phyloP scores from a whole-genome alignment of 371 early-diverging fungal species.

The Capillidium heterosporum region DNA sequence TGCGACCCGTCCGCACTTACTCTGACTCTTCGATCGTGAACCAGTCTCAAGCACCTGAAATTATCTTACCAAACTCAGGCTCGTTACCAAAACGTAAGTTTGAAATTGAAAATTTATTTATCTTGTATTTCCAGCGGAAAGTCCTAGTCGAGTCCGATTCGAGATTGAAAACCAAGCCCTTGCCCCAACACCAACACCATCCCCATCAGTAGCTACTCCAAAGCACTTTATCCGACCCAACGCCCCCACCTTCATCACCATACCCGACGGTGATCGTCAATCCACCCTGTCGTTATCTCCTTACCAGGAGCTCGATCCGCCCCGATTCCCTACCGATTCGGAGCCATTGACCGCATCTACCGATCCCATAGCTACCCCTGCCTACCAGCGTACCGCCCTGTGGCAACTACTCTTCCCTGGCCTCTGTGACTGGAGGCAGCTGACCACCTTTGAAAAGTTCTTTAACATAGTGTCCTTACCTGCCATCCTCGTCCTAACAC shows the following conservation, averaged over 20 bases:
- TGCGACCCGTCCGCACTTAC: constrained; percentile 4
- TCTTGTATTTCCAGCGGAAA: too few species aligned
- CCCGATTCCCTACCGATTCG: background rate
- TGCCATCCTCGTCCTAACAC: constrained; percentile 24
- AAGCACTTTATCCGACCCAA: background rate
- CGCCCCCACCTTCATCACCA: background rate
- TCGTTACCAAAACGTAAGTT: too few species aligned
- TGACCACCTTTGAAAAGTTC: constrained; percentile 27
- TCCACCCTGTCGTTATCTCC: background rate
- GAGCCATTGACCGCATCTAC: background rate
- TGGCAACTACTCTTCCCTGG: constrained; percentile 27
- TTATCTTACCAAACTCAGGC: too few species aligned
- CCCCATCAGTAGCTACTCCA: background rate
- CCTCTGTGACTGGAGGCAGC: constrained; percentile 22
- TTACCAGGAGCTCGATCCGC: background rate
- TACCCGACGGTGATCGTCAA: background rate
- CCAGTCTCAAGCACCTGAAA: too few species aligned
- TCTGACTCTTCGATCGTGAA: background rate
- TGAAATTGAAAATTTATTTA: too few species aligned
- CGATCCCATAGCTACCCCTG: background rate
- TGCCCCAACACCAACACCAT: too few species aligned
- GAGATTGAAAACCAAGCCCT: too few species aligned
- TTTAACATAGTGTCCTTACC: constrained; percentile 29
- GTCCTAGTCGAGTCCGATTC: too few species aligned
- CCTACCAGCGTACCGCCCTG: background rate